These are phyloP conservation scores for Penicillium arizonense DNA, from an alignment of 495 filamentous ascomycete genomes.

Conservation along the genomic window DNA sequence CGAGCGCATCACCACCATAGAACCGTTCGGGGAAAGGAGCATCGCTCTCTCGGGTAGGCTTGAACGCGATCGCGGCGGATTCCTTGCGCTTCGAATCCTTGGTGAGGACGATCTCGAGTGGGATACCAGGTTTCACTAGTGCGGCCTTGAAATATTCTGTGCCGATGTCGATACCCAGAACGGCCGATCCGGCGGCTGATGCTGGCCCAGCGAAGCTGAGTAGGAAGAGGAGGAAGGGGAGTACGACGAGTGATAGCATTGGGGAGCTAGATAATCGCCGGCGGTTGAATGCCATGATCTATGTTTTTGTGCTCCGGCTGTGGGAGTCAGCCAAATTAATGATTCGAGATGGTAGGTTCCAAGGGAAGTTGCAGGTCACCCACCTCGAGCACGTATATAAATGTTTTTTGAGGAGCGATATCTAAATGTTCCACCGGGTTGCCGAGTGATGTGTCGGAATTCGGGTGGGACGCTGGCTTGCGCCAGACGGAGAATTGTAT, in stretches of 20 bases:
- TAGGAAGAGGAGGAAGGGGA: conserved; percentile 52
- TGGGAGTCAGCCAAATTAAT: conserved; percentile 9
- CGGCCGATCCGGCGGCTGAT: conserved; percentile 63
- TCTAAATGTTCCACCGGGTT: conserved; percentile 11
- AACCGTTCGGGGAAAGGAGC: conserved; percentile 78
- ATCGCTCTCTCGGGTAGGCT: conserved; percentile 62
- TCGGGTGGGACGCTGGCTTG: conserved; percentile 21
- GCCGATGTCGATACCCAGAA: conserved; percentile 91
- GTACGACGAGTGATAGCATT: conserved; percentile 35
- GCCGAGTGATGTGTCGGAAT: conserved; percentile 12
- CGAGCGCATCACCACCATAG: conserved; percentile 89
- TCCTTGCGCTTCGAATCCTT: conserved; percentile 99
- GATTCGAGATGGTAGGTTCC: not conserved
- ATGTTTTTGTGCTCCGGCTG: conserved; percentile 30
- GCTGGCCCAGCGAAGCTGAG: conserved; percentile 58
- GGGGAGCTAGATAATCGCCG: conserved; percentile 40
- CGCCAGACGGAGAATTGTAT: conserved; percentile 12
- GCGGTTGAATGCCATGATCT: conserved; percentile 53
- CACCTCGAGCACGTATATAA: conserved; percentile 11
- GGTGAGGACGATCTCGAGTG: conserved; percentile 97
- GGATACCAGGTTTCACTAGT: conserved; percentile 95
- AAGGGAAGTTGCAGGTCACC: not conserved
- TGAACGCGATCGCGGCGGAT: conserved; percentile 87
- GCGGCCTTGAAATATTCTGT: conserved; percentile 97
- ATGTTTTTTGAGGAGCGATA: not conserved